Evolutionary conservation across 2,329 filamentous ascomycete genomes (phyloP).

Genomic region (Hymenoscyphus scutula): DNA sequence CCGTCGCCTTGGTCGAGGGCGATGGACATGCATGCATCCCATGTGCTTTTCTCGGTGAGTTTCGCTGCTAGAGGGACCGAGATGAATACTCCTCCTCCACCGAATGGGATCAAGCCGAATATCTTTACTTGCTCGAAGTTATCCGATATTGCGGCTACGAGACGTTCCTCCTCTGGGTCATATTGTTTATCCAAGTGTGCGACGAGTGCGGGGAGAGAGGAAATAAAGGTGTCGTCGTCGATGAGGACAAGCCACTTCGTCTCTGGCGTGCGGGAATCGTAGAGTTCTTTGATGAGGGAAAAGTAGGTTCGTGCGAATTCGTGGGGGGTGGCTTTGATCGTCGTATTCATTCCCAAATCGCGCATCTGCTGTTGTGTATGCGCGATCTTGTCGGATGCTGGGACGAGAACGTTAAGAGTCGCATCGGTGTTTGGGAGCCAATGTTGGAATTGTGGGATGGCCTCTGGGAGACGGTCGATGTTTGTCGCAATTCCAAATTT

Average conservation of each 20-base stretch:
- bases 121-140: conserved; percentile 24
- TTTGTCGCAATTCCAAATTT: conserved; percentile 30
- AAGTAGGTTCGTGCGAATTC: conserved; percentile 27
- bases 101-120: conserved; percentile 29
- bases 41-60: conserved; percentile 17
- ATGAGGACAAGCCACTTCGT: conserved; percentile 32
- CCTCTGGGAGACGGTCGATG: conserved; percentile 23
- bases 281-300: conserved; percentile 29
- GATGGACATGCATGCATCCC: conserved; percentile 22
- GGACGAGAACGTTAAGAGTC: conserved; percentile 25
- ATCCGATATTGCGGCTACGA: conserved; percentile 28
- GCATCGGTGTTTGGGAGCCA: conserved; percentile 26
- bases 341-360: conserved; percentile 22
- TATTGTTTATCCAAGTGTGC: conserved; percentile 24
- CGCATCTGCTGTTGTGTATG: conserved; percentile 18
- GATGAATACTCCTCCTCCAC: conserved; percentile 32
- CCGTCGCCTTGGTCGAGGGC: conserved; percentile 27
- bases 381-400: conserved; percentile 15
- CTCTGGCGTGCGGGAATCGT: conserved; percentile 22
- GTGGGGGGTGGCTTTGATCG: conserved; percentile 15
- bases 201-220: conserved; percentile 28
- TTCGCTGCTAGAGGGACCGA: conserved; percentile 27
- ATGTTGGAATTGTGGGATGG: conserved; percentile 27
- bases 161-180: conserved; percentile 17
- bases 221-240: conserved; percentile 34